Conservation (phyloP, 768 basidiomycete genomes). For the Trametes cubensis region DNA sequence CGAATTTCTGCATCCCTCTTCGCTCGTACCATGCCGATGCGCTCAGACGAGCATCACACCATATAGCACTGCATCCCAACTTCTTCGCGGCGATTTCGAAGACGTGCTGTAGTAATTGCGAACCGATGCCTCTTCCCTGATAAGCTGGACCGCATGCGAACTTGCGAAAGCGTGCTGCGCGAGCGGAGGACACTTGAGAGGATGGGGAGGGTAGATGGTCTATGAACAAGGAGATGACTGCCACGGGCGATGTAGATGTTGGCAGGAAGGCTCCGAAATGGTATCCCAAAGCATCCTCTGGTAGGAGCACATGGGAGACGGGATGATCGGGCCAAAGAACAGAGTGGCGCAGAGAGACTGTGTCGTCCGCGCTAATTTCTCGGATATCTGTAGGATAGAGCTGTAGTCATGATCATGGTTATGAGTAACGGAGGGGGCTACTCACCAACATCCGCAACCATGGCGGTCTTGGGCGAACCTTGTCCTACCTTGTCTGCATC, state of each 20-base stretch:
- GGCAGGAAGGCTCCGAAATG: slow-evolving; percentile 61
- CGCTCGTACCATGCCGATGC: slow-evolving; percentile 54
- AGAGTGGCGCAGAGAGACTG: slow-evolving; percentile 53
- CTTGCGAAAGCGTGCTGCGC: slow-evolving; percentile 55
- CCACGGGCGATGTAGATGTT: slow-evolving; percentile 40
- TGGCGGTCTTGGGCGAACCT: background rate
- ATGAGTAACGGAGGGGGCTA: background rate
- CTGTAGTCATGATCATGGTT: background rate
- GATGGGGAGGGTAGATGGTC: slow-evolving; percentile 39
- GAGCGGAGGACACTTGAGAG: slow-evolving; percentile 1
- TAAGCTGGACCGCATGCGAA: slow-evolving; percentile 57
- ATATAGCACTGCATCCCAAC: slow-evolving; percentile 45
- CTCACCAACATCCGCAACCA: background rate
- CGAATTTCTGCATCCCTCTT: slow-evolving; percentile 53
- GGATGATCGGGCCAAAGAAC: slow-evolving; percentile 61
- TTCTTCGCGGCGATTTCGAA: slow-evolving; percentile 45
- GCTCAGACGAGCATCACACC: slow-evolving; percentile 60
- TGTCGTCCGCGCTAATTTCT: slow-evolving; percentile 45
- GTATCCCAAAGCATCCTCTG: slow-evolving; percentile 52
- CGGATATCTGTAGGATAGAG: slow-evolving; percentile 24
- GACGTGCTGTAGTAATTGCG: slow-evolving; percentile 46
- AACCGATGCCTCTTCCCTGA: slow-evolving; percentile 58
- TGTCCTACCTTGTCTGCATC: background rate
- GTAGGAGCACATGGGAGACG: slow-evolving; percentile 49
- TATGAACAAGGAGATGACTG: slow-evolving; percentile 60